Evolutionary conservation across 306 rosid species (phyloP).

Genomic region (Rubus parviflorus): DNA sequence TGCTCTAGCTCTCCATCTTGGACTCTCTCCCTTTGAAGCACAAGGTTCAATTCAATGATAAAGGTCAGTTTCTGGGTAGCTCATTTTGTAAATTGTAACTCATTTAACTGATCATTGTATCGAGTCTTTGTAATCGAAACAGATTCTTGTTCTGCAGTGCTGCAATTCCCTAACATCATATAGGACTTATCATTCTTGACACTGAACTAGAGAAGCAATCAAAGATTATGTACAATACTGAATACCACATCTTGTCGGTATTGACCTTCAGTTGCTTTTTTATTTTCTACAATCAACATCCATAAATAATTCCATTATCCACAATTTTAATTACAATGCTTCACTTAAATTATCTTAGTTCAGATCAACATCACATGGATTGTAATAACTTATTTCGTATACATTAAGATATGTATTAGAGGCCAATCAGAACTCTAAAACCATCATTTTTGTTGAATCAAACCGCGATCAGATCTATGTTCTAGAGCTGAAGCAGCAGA

Average conservation of each 20-base stretch:
- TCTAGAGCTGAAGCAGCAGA: slow-evolving; percentile 87
- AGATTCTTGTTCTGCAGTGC: slow-evolving; percentile 5
- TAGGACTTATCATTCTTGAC: not conserved
- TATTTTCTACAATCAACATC: slow-evolving; percentile 14
- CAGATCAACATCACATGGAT: slow-evolving; percentile 17
- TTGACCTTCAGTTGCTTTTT: not conserved
- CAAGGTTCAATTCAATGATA: slow-evolving; percentile 3
- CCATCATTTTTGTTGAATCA: slow-evolving; percentile 32
- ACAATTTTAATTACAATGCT: slow-evolving; percentile 10
- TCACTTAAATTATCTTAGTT: slow-evolving; percentile 23
- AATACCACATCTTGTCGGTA: not conserved
- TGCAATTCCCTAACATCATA: not conserved
- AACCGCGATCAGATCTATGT: slow-evolving; percentile 39
- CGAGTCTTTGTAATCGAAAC: not conserved
- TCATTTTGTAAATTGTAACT: not conserved
- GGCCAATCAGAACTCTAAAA: not conserved
- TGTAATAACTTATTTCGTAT: slow-evolving; percentile 36
- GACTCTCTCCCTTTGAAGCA: slow-evolving; percentile 42
- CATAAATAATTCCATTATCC: slow-evolving; percentile 23
- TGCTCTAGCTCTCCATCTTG: slow-evolving; percentile 68
- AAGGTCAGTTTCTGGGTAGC: slow-evolving; percentile 20
- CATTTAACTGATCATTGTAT: not conserved
- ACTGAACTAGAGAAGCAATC: not conserved
- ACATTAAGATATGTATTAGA: slow-evolving; percentile 4
- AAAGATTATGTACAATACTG: not conserved